Base-by-base conservation (phyloP, 257 asterid species). In the Hygrophila difformis region DNA sequence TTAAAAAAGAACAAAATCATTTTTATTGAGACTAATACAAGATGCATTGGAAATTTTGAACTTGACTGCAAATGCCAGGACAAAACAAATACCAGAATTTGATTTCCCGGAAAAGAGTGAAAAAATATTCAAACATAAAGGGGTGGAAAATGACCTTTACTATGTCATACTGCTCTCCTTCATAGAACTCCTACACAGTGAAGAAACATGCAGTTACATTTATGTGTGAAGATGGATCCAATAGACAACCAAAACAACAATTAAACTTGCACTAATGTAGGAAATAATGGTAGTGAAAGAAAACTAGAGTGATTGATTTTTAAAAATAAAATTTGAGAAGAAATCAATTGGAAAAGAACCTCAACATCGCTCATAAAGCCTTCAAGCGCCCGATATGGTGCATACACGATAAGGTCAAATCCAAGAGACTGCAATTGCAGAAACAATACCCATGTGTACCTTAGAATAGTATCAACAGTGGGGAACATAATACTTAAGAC, bases 301-400 rank as follows among this genome's bases (percentile, higher is more conserved):
- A 26, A n/a, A 39, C 7, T 8, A 20, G 11, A 9, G 5, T 21
- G 12, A 10, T 39, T 35, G 21, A 31, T 44, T 23, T 47, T 45
- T 39, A 39, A 15, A 16, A 33, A 33, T 4, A 9, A 4, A 6
- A 33, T 4, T 9, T 33, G 10, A 41, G 4, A 49, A 8, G 20
- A 37, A 61, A 9, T 17, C 17, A 23, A 40, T 39, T 8, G 26
- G 43, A 46, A 66, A 49, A 44, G 14, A 44, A 85, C 98, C 98
- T 88, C 87, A 38, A 77, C 22, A 39, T 88, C 96, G 62, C 18
- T 67, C 63, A 75, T 43, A 75, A 81, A 81, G 63, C 95, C 98
- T 55, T 75, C 80, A 52, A 89, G 74, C 29, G 98, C 81, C 51
- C 98, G 89, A 69, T 89, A 89, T 31, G 98, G 98, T 48, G 96